phyloP scores from a whole-genome alignment of 208 protist genomes.

The Cochliopodium minus region DNA sequence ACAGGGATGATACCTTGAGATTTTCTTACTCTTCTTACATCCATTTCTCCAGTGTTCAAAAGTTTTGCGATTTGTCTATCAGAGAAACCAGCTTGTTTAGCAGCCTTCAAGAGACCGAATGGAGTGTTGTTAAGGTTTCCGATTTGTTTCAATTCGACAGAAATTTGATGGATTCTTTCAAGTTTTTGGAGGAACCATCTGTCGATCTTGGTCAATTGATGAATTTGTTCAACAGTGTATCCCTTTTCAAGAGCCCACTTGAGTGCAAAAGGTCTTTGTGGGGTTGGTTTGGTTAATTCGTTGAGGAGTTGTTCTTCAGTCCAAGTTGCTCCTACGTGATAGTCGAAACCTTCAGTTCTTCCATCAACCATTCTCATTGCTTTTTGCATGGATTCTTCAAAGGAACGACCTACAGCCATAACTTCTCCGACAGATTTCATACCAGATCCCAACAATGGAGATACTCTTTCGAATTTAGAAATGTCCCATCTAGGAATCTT shows the following conservation, averaged over 20 bases:
- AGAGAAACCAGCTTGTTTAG: slow-evolving; percentile 79
- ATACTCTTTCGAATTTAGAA: slow-evolving; percentile 82
- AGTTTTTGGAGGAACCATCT: slow-evolving; percentile 87
- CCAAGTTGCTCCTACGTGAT: neutral
- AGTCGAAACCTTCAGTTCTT: slow-evolving; percentile 53
- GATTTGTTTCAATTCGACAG: slow-evolving; percentile 3
- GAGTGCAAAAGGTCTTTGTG: slow-evolving; percentile 58
- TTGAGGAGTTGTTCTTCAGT: slow-evolving; percentile 21
- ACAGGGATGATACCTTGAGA: slow-evolving; percentile 48
- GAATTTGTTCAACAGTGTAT: slow-evolving; percentile 61
- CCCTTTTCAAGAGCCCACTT: slow-evolving; percentile 45
- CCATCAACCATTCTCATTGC: slow-evolving; percentile 80
- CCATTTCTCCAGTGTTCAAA: slow-evolving; percentile 10
- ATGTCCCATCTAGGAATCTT: slow-evolving; percentile 86
- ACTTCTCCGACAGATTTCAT: slow-evolving; percentile 94
- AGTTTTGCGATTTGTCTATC: slow-evolving; percentile 69
- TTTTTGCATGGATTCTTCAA: slow-evolving; percentile 93
- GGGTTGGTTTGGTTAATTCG: slow-evolving; percentile 46
- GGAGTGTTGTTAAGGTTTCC: slow-evolving; percentile 23
- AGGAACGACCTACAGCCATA: slow-evolving; percentile 90
- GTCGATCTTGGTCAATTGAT: slow-evolving; percentile 78
- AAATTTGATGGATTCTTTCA: slow-evolving; percentile 51
- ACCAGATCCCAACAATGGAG: slow-evolving; percentile 62
- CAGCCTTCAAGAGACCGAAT: slow-evolving; percentile 32
- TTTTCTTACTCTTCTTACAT: slow-evolving; percentile 1